Evolutionary conservation across 768 basidiomycete species (phyloP).

Genomic region (Boletellus sp.): DNA sequence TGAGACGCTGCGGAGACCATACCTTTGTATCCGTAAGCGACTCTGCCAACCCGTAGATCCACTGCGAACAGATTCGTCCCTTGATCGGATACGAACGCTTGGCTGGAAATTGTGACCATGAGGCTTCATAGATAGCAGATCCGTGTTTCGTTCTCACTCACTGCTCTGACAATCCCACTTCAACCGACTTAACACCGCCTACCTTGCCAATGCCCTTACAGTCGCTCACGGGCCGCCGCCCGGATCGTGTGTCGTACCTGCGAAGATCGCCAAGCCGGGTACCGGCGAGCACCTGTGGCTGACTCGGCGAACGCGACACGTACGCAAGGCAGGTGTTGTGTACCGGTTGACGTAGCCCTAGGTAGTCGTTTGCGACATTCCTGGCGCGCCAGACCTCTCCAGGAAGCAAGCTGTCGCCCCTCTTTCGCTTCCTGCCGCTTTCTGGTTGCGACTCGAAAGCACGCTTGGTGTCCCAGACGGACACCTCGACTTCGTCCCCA

Average conservation of each 20-base stretch:
- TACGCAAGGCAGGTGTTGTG: slow-evolving; percentile 69
- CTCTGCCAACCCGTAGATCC: slow-evolving; percentile 65
- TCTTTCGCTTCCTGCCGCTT: slow-evolving; percentile 48
- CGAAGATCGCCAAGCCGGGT: slow-evolving; percentile 72
- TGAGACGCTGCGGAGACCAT: not conserved
- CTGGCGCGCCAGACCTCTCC: slow-evolving; percentile 84
- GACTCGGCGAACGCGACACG: slow-evolving; percentile 35
- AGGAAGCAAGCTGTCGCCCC: slow-evolving; percentile 54
- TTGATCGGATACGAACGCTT: slow-evolving; percentile 66
- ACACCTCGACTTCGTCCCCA: slow-evolving; percentile 82
- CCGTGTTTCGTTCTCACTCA: slow-evolving; percentile 34
- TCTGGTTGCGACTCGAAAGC: slow-evolving; percentile 37
- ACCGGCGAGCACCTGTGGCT: slow-evolving; percentile 61
- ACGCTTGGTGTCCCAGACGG: slow-evolving; percentile 72
- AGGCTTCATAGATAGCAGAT: not conserved
- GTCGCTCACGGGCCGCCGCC: slow-evolving; percentile 62
- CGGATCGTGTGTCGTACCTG: slow-evolving; percentile 72
- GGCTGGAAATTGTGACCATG: slow-evolving; percentile 37
- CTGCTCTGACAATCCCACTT: slow-evolving; percentile 62
- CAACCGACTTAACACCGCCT: slow-evolving; percentile 58
- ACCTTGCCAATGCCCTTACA: slow-evolving; percentile 59
- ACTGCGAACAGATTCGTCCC: slow-evolving; percentile 60
- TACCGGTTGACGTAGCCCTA: slow-evolving; percentile 75
- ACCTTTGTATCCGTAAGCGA: slow-evolving; percentile 70
- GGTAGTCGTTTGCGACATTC: slow-evolving; percentile 76